Percentiles rank a stretch among this genome's conserved stretches.
phyloP scores from a whole-genome alignment of 495 filamentous ascomycete genomes.

The Penicillium egyptiacum region DNA sequence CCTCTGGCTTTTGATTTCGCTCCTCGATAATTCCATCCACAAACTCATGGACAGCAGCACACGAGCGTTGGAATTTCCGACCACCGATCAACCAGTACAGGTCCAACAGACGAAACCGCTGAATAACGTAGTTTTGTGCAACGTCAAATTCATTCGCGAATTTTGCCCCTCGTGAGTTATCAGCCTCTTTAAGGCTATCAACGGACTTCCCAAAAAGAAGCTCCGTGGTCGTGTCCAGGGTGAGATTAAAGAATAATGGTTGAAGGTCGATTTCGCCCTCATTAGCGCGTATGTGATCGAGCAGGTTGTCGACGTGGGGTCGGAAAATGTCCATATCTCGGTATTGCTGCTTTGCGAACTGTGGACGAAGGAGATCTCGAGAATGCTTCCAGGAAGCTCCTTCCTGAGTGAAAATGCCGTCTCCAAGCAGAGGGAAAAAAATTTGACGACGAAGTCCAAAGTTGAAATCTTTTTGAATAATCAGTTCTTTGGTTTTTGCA shows the following conservation, averaged over 20 bases:
- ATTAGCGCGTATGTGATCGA: neutral
- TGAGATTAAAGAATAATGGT: conserved; percentile 49
- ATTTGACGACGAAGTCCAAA: conserved; percentile 6
- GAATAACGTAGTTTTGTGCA: conserved; percentile 45
- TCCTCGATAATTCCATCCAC: conserved; percentile 29
- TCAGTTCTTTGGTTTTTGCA: neutral
- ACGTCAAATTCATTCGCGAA: conserved; percentile 43
- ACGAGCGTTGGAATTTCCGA: conserved; percentile 42
- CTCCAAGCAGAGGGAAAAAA: conserved; percentile 22
- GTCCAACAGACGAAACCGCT: conserved; percentile 41
- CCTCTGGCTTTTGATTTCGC: conserved; percentile 6
- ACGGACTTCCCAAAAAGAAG: conserved; percentile 52
- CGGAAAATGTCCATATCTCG: neutral
- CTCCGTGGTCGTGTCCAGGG: conserved; percentile 48
- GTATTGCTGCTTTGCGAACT: conserved; percentile 4
- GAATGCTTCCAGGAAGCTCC: conserved; percentile 53
- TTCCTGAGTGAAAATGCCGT: conserved; percentile 58
- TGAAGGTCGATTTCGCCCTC: conserved; percentile 42
- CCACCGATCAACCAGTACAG: conserved; percentile 51
- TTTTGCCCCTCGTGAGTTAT: conserved; percentile 5
- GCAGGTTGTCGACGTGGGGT: conserved; percentile 1
- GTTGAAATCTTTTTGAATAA: conserved; percentile 4
- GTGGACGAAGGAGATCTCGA: conserved; percentile 46
- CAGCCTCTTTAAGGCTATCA: conserved; percentile 22
- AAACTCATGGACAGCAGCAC: conserved; percentile 44